Evolutionary conservation across 139 green algal species (phyloP).

Genomic region (Pleodorina starrii): DNA sequence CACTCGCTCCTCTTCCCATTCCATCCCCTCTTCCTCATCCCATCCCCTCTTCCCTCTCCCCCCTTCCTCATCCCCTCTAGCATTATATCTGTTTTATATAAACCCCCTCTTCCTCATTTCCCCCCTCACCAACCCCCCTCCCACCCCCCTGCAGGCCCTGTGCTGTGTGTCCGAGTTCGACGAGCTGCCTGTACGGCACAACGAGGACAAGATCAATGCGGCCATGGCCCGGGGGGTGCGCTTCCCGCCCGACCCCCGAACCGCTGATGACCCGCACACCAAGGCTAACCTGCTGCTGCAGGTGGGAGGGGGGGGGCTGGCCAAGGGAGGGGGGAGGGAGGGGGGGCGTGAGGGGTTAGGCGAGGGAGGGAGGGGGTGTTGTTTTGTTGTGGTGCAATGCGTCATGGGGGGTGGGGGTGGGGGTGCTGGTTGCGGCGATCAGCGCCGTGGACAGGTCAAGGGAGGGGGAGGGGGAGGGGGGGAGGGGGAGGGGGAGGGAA

Average conservation of each 20-base stretch:
- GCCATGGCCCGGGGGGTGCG: slow-evolving; percentile 27
- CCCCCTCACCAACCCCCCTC: neutral
- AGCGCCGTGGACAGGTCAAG: too few species aligned
- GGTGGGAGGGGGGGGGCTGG: slow-evolving; percentile 39
- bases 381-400: too few species aligned
- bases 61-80: too few species aligned
- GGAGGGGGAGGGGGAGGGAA: too few species aligned
- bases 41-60: slow-evolving; percentile 3
- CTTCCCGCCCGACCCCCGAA: slow-evolving; percentile 70
- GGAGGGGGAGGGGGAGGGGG: too few species aligned
- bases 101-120: neutral
- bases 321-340: neutral
- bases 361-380: neutral
- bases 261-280: slow-evolving; percentile 92
- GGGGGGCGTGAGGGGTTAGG: neutral
- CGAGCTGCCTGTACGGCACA: slow-evolving; percentile 98
- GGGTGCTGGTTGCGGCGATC: too few species aligned
- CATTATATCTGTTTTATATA: too few species aligned
- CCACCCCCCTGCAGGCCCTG: slow-evolving; percentile 68
- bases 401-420: too few species aligned
- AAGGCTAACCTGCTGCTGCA: slow-evolving; percentile 95
- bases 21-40: neutral
- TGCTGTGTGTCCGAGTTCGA: slow-evolving; percentile 90
- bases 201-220: slow-evolving; percentile 97
- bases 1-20: neutral